Conservation (phyloP, 441 rosid species). For the Mallotus repandus region DNA sequence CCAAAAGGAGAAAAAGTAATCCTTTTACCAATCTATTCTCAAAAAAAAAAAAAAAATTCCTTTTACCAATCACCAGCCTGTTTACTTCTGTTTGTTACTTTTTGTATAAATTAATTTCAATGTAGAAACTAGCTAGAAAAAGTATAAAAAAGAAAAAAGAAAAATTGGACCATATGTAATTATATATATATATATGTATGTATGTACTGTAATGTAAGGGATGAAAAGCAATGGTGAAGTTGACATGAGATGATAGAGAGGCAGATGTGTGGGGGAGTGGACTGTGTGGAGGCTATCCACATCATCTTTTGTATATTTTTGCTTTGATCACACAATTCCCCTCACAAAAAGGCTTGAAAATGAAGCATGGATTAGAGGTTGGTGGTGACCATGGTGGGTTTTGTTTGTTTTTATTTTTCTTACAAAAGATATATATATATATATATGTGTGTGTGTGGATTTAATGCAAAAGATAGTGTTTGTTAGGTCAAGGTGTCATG, state of each 20-base stretch:
- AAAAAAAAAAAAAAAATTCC: background rate
- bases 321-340: background rate
- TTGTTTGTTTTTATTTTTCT: too few relatives aligned
- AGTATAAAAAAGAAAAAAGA: background rate
- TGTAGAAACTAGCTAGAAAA: background rate
- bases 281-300: constrained; percentile 1
- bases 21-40: too few relatives aligned
- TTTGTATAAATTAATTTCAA: background rate
- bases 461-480: constrained; percentile 21
- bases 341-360: constrained; percentile 21
- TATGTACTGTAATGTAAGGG: too few relatives aligned
- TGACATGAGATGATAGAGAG: background rate
- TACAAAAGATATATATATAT: too few relatives aligned
- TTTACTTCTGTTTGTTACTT: constrained; percentile 7
- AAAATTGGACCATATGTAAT: background rate
- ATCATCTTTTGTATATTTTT: background rate
- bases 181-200: too few relatives aligned
- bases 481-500: constrained; percentile 41
- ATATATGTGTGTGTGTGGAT: too few relatives aligned
- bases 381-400: background rate
- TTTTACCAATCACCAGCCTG: constrained; percentile 6
- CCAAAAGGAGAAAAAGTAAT: background rate
- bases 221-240: background rate
- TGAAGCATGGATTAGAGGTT: constrained; percentile 14
- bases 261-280: background rate